Evolutionary conservation across 352 stramenopile species (phyloP), one percentile per base, ranked within the genome.

Genomic region (Pseudoperonospora humuli): DNA sequence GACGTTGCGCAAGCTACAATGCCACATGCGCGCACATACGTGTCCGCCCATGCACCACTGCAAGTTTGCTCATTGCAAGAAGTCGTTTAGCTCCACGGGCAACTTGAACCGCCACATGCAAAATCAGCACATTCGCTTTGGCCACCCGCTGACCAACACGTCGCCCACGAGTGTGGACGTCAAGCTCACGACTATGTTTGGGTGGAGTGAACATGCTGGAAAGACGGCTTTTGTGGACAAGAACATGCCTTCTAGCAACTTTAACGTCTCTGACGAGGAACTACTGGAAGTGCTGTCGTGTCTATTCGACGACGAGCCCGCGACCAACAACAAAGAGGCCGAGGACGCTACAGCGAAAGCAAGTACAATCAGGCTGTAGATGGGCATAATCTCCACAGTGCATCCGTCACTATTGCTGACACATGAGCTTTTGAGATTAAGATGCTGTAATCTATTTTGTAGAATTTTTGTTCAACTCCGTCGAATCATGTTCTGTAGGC

Each of bases 81-180:
- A 84, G 51, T 76, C 63, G n/a, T 84, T 84, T 53, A 79, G 63
- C 46, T 79, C 68, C 1, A 71, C 60, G 28, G 69, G 68, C 28
- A 84, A 81, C 45, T 61, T 81, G 19, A 76, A 78, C 41, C 71
- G 71, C 17, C 71, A 84, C 48, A 55, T 75, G 39, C 64, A 64
- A 20, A 76, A 76, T 23, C 71, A 84, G 41, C 67, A 77, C 39
- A 41, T 61, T 6, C 52, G 38, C 23, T 57, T 64, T 20, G 54
- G 58, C 28, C 58, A 64, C 17, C 45, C 36, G 5, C 41, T 65
- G 17, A 41, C 56, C 10, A 48, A 41, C 4, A 41, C 50, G 37
- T 58, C 51, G 5, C 44, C 46, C n/a, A 53, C 52, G 7, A 50
- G 47, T 19, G 56, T 65, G 50, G 41, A 65, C 14, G 45, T 14